Evolutionary conservation across 1,284 basidiomycete species (phyloP).

Genomic region (Boletellus sp.): DNA sequence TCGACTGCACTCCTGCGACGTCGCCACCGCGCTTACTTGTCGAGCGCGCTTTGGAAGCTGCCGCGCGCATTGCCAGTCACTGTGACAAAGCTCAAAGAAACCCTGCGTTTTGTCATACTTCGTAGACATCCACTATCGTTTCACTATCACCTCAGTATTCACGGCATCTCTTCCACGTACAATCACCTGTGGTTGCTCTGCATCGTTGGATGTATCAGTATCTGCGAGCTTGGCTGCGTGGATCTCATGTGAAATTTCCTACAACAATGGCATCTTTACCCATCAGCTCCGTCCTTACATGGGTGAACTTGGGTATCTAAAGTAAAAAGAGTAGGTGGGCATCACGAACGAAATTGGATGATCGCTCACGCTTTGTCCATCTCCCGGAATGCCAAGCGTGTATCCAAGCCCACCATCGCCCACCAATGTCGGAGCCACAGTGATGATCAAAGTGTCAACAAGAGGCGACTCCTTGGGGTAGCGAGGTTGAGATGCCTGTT

Average conservation of each 20-base stretch:
- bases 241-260: constrained; percentile 24
- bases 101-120: constrained; percentile 42
- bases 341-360: not conserved
- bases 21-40: constrained; percentile 48
- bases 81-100: constrained; percentile 66
- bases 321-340: not conserved
- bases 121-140: constrained; percentile 8
- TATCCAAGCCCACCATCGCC: constrained; percentile 73
- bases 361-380: constrained; percentile 12
- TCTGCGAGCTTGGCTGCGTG: not conserved
- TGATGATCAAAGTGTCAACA: constrained; percentile 75
- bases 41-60: constrained; percentile 56
- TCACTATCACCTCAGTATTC: constrained; percentile 3
- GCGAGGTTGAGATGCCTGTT: constrained; percentile 14
- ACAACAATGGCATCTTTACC: constrained; percentile 44
- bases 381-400: constrained; percentile 18
- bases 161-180: not conserved
- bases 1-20: constrained; percentile 40
- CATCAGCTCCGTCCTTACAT: constrained; percentile 35
- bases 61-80: constrained; percentile 55
- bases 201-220: not conserved
- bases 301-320: constrained; percentile 33
- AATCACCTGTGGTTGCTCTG: not conserved
- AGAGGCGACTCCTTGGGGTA: constrained; percentile 5
- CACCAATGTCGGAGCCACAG: constrained; percentile 78